phyloP scores from a whole-genome alignment of 177 flowering plant genomes.

The Vitis hybrid region DNA sequence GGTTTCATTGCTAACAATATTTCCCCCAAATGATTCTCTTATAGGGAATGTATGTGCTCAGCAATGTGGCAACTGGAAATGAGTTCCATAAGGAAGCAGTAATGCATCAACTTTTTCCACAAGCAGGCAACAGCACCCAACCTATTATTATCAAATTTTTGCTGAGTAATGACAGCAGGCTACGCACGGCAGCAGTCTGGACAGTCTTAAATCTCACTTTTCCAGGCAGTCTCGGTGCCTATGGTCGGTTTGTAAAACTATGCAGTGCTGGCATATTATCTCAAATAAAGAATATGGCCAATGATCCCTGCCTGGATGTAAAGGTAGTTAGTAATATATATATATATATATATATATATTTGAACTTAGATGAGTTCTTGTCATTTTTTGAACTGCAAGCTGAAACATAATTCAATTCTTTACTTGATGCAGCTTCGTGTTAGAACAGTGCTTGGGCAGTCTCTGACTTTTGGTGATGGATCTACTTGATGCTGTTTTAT shows the following conservation, averaged over 20 bases:
- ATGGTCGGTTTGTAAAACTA: constrained; percentile 50
- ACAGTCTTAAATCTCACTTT: constrained; percentile 71
- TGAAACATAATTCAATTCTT: neutral
- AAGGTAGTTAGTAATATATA: constrained; percentile 56
- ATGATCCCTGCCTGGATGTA: constrained; percentile 88
- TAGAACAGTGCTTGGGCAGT: constrained; percentile 60
- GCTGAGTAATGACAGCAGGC: constrained; percentile 56
- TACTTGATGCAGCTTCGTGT: constrained; percentile 66
- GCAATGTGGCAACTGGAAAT: constrained; percentile 79
- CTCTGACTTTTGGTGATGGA: constrained; percentile 34
- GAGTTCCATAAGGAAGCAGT: constrained; percentile 88
- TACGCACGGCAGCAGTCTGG: constrained; percentile 83
- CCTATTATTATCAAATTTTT: constrained; percentile 54
- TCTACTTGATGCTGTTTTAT: constrained; percentile 20
- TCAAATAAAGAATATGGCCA: constrained; percentile 70
- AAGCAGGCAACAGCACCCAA: constrained; percentile 25
- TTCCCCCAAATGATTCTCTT: constrained; percentile 4
- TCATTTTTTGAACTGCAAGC: neutral
- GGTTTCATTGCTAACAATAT: neutral
- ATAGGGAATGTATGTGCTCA: constrained; percentile 86
- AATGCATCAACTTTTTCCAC: constrained; percentile 53
- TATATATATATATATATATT: neutral
- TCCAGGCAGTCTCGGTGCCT: constrained; percentile 62
- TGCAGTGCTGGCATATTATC: constrained; percentile 64
- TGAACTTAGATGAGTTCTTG: neutral